A percentile compares a stretch with the other conserved stretches of the same genome.
Conservation (phyloP, 2,329 filamentous ascomycete species). For the Hypoxylon sp. region DNA sequence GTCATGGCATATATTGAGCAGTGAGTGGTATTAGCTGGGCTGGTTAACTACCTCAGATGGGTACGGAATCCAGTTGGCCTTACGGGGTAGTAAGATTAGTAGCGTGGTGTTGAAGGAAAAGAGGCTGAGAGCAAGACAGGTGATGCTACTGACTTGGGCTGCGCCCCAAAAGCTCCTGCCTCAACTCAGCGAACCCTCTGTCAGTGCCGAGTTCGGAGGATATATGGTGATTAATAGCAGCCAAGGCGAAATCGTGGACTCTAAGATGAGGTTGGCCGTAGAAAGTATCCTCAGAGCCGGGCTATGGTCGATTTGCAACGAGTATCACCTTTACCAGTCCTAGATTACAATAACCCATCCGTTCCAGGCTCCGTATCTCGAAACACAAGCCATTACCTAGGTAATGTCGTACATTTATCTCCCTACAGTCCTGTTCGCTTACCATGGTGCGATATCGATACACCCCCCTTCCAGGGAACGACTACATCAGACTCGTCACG, state of each 20-base stretch:
- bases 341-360: no score
- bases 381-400: neutral
- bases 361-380: neutral
- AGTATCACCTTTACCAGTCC: no score
- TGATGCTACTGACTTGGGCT: no score
- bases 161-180: no score
- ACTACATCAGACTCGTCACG: slow-evolving; percentile 19
- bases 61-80: neutral
- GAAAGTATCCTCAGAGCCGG: no score
- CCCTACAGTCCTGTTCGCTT: neutral
- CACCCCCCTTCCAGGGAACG: slow-evolving; percentile 1
- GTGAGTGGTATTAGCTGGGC: neutral
- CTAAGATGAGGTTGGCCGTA: no score
- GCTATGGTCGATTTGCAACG: no score
- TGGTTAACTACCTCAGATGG: neutral
- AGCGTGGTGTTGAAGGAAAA: neutral
- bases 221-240: no score
- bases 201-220: no score
- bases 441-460: slow-evolving; percentile 21
- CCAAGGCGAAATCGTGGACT: no score
- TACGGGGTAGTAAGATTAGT: neutral
- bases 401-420: neutral
- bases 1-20: neutral
- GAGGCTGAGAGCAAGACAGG: neutral
- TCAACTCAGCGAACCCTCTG: no score